Conservation (phyloP, 345 rosid species). For the Murraya paniculata region DNA sequence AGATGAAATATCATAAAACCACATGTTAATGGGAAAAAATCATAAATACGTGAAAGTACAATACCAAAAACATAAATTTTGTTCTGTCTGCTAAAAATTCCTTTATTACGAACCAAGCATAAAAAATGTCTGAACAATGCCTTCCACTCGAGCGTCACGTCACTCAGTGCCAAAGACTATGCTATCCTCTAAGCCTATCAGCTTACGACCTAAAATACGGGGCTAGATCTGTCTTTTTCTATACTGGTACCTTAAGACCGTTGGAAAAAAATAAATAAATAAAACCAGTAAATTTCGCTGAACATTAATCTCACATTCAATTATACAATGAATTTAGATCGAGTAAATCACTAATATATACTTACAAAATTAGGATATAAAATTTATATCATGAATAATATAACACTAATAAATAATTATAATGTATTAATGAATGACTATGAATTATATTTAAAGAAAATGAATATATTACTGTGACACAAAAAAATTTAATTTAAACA, state of each 20-base stretch:
- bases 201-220: not conserved
- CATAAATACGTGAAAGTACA: not conserved
- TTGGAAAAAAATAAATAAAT: not conserved
- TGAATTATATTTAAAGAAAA: too few species aligned
- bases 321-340: not conserved
- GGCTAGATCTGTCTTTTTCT: not conserved
- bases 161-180: not conserved
- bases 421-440: too few species aligned
- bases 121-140: not conserved
- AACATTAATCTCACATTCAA: not conserved
- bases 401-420: too few species aligned
- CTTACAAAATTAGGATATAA: too few species aligned
- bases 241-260: not conserved
- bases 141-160: not conserved
- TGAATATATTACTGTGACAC: too few species aligned
- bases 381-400: too few species aligned
- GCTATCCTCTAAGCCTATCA: not conserved
- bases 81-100: slow-evolving; percentile 9
- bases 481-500: not conserved
- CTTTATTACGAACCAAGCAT: slow-evolving; percentile 22
- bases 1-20: not conserved
- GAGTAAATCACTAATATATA: not conserved
- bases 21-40: not conserved
- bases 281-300: not conserved
- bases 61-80: not conserved